Percentiles rank a stretch among this genome's conserved stretches.
Conservation (phyloP, 139 green algal species). For the Astrephomene gubernaculifera region DNA sequence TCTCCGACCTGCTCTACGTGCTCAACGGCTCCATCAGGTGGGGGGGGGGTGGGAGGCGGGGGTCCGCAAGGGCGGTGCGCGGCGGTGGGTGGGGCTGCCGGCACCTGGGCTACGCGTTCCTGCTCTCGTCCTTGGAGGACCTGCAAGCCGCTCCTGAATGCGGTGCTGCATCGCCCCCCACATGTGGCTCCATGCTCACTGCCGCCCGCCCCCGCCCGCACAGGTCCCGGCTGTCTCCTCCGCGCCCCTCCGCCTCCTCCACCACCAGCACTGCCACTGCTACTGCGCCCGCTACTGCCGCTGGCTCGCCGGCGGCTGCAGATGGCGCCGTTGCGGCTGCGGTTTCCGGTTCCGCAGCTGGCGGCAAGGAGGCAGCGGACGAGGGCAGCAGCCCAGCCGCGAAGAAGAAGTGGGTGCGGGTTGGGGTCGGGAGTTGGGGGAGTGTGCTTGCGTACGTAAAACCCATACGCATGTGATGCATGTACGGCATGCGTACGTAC, state of each 20-base stretch:
- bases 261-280: not conserved
- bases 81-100: no score
- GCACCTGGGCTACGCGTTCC: no score
- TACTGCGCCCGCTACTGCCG: not conserved
- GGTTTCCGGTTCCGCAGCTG: no score
- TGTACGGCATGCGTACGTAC: no score
- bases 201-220: not conserved
- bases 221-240: not conserved
- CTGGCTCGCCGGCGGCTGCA: no score
- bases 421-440: not conserved
- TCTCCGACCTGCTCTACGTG: constrained; percentile 72
- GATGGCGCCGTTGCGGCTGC: no score
- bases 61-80: not conserved
- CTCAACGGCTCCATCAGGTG: constrained; percentile 50
- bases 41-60: not conserved
- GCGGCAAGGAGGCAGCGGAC: not conserved
- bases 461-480: not conserved
- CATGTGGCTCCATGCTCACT: not conserved
- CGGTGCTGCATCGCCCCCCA: no score
- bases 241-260: no score
- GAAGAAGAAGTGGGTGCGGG: constrained; percentile 14
- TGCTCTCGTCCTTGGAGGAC: no score
- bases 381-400: not conserved
- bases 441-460: not conserved
- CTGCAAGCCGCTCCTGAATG: no score